These are phyloP conservation scores for Raffaelea deltoideospora DNA, from an alignment of 2,329 filamentous ascomycete species.

Conservation along the genomic window DNA sequence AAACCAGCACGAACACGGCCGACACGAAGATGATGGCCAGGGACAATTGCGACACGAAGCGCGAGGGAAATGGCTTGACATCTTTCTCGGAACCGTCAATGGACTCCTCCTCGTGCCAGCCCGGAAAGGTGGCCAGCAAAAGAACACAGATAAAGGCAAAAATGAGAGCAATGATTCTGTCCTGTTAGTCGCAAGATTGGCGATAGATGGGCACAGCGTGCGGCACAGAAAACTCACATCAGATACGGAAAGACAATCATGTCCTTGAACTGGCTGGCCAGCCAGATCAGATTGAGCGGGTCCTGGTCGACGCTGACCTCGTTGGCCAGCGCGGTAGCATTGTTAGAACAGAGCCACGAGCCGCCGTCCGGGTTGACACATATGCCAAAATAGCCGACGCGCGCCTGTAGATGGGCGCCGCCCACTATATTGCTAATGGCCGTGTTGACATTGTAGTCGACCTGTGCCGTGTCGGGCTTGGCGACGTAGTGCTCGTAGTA, in stretches of 20 bases:
- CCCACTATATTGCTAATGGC: slow-evolving; percentile 87
- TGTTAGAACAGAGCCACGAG: slow-evolving; percentile 90
- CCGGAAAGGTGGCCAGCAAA: slow-evolving; percentile 88
- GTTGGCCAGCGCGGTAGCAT: slow-evolving; percentile 82
- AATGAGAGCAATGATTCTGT: slow-evolving; percentile 88
- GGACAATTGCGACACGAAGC: slow-evolving; percentile 82
- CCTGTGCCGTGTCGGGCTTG: slow-evolving; percentile 69
- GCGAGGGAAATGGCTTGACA: slow-evolving; percentile 85
- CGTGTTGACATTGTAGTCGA: slow-evolving; percentile 72
- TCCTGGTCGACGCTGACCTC: slow-evolving; percentile 85
- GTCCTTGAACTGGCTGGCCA: slow-evolving; percentile 93
- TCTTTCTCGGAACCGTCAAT: slow-evolving; percentile 69
- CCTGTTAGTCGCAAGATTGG: slow-evolving; percentile 2
- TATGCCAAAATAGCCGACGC: slow-evolving; percentile 96
- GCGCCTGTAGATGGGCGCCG: slow-evolving; percentile 66
- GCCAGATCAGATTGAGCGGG: slow-evolving; percentile 92
- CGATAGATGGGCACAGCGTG: no score
- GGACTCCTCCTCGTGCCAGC: slow-evolving; percentile 88
- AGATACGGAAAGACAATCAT: slow-evolving; percentile 97
- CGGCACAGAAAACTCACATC: slow-evolving; percentile 43
- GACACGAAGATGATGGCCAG: slow-evolving; percentile 80
- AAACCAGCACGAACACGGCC: slow-evolving; percentile 58
- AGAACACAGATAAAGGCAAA: slow-evolving; percentile 94
- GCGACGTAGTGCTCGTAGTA: slow-evolving; percentile 86
- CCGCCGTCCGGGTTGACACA: slow-evolving; percentile 87